Base-by-base conservation (phyloP, 306 rosid genomes). In the Pterocarpus macrocarpus region DNA sequence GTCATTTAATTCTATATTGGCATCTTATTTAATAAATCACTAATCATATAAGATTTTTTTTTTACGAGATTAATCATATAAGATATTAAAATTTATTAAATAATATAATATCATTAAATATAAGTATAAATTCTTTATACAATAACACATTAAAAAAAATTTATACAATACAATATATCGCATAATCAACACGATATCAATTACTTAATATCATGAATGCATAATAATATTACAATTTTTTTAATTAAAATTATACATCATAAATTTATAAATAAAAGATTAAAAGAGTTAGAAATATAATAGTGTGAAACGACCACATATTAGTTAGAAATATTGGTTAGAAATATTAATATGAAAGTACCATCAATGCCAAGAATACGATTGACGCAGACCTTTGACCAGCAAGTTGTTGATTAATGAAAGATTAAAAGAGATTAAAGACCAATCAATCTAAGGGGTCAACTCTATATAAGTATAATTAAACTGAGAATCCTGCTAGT, bases 361-460 rank as follows among this genome's bases (percentile, higher is more conserved):
- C n/a, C 69, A 47, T 61, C 67, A 15, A 8, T 38, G 9, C 14
- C 7, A 28, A 34, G 61, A 39, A 38, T 72, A 7, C 61, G 71
- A 58, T 67, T 41, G 82, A 36, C 30, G 64, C 16, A n/a, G 72
- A 80, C 76, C 36, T 43, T 76, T 80, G 79, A 71, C 82, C 80
- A 64, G 72, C 76, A 85, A 80, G 81, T 80, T 73, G 73, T 73
- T 76, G 76, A 69, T 69, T 28, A 69, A 61, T 34, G 32, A 45
- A 80, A 68, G 34, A 43, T 30, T 30, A 3, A 0, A 36, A 55
- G 30, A 33, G 14, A 17, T 61, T 3, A 63, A 58, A 53, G 38
- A 2, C 2, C 67, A 64, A 36, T 65, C 59, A 73, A 81, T 81
- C 71, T 61, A 68, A 67, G 3, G 6, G 73, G 89, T 86, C 89